Evolutionary conservation across 2,329 filamentous ascomycete species (phyloP).

Genomic region (Sporothrix pseudoabietina): DNA sequence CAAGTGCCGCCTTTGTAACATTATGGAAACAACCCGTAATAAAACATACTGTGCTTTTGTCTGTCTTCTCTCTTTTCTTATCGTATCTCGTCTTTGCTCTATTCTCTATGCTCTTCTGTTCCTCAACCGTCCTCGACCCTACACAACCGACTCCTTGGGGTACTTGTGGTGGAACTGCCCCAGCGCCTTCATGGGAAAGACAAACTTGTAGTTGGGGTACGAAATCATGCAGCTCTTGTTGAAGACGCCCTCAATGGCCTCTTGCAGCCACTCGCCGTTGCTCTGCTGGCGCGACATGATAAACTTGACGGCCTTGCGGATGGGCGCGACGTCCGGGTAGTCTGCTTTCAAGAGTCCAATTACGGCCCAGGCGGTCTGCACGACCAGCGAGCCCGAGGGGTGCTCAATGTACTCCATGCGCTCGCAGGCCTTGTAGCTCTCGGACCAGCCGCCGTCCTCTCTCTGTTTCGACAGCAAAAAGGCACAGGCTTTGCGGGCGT

Average conservation of each 20-base stretch:
- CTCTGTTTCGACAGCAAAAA: conserved; percentile 86
- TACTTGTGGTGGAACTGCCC: conserved; percentile 81
- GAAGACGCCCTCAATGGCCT: conserved; percentile 96
- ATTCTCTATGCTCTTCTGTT: neutral
- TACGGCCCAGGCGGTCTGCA: conserved; percentile 90
- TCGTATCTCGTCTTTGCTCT: neutral
- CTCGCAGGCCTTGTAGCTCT: conserved; percentile 89
- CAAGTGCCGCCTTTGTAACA: too few relatives aligned
- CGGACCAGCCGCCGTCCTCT: conserved; percentile 92
- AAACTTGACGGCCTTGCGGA: conserved; percentile 74
- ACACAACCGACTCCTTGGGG: conserved; percentile 61
- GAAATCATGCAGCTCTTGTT: conserved; percentile 99
- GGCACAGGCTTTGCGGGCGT: conserved; percentile 74
- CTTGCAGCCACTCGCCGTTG: conserved; percentile 94
- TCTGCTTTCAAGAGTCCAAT: conserved; percentile 80
- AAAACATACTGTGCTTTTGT: neutral
- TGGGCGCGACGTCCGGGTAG: conserved; percentile 72
- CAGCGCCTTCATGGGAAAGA: conserved; percentile 89
- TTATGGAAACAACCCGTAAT: too few relatives aligned
- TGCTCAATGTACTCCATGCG: conserved; percentile 75
- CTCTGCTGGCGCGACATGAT: conserved; percentile 81
- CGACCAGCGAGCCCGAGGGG: conserved; percentile 75
- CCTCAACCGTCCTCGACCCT: neutral
- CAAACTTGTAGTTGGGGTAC: conserved; percentile 98
- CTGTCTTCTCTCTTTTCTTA: neutral